These are phyloP conservation scores for Kalmanozyma brasiliensis DNA, from an alignment of 1,284 basidiomycete genomes.

Conservation along the genomic window DNA sequence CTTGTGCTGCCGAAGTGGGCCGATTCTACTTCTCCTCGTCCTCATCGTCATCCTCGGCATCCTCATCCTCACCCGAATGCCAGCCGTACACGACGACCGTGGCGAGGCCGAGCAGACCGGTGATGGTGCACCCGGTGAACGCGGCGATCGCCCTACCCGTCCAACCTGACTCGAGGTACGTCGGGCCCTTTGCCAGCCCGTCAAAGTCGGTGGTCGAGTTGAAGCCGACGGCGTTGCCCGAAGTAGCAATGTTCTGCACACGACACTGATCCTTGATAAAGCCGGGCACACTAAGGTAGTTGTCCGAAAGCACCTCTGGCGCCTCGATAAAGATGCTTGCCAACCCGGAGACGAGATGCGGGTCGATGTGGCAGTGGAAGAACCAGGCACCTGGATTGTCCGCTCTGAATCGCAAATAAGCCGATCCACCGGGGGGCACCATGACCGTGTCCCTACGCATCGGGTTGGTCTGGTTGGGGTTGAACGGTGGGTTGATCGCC, in stretches of 20 bases:
- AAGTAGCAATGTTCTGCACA: conserved; percentile 72
- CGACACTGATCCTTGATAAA: conserved; percentile 78
- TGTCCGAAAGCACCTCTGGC: conserved; percentile 69
- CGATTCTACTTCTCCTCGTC: conserved; percentile 24
- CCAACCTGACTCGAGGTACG: conserved; percentile 54
- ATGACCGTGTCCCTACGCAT: conserved; percentile 68
- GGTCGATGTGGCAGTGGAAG: conserved; percentile 61
- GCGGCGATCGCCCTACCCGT: conserved; percentile 74
- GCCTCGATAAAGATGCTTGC: conserved; percentile 81
- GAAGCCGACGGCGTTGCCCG: conserved; percentile 62
- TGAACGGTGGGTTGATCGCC: conserved; percentile 80
- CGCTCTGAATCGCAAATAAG: conserved; percentile 56
- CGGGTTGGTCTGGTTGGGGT: conserved; percentile 73
- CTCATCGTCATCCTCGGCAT: conserved; percentile 41
- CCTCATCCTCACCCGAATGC: conserved; percentile 35
- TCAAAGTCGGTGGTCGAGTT: conserved; percentile 58
- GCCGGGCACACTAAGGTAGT: conserved; percentile 73
- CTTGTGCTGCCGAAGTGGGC: not conserved
- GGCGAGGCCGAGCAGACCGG: conserved; percentile 81
- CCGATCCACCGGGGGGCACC: conserved; percentile 55
- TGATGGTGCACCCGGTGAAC: conserved; percentile 84
- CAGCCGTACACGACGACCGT: conserved; percentile 81
- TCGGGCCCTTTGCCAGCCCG: conserved; percentile 32
- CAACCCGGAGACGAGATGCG: conserved; percentile 75
- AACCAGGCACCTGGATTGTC: conserved; percentile 62